Base-by-base conservation (phyloP, 2,329 filamentous ascomycete species). In the Cercospora zeae-maydis region DNA sequence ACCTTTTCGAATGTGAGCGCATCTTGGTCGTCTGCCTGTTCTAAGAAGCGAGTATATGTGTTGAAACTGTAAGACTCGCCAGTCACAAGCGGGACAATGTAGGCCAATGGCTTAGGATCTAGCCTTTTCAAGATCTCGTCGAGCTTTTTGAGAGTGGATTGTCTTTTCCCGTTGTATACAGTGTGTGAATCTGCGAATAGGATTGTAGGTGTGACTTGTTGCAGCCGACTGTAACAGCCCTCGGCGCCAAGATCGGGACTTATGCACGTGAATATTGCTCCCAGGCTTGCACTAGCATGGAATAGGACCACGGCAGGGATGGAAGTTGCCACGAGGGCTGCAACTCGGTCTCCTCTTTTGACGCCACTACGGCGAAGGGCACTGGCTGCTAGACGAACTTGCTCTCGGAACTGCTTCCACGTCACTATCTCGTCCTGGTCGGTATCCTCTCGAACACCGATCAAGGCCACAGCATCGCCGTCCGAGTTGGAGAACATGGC, bases 251-350 rank as follows among this genome's bases (percentile, higher is more conserved):
- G 72, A 67, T 80, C 79, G 1, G 78, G 78, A n/a, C 74, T 72
- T 64, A 80, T 79, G 10, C 73, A 78, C 1, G 78, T 79, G 70
- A 78, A 81, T 49, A 80, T 76, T 4, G 77, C 78, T 4, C 78
- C 78, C 24, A 80, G 75, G 14, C 74, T 75, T 3, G 77, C 77
- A 21, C 71, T 71, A 9, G 67, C 78, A 49, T 80, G 73, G 56
- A 79, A 78, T 6, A 80, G 66, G 0, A 78, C 75, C 63, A 80
- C 74, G 0, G 76, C 76, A 73, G 76, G 78, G 7, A 78, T 73
- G 31, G 77, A 79, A 11, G 78, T 80, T 7, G 77, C 76, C 36
- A 80, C 77, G 4, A 80, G 69, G 1, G 77, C 78, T 34, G 73
- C 77, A 2, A 79, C 73, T 19, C 76, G 69, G 59, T 79, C 77